Conservation (phyloP, 306 rosid species). For the Lagenaria siceraria region DNA sequence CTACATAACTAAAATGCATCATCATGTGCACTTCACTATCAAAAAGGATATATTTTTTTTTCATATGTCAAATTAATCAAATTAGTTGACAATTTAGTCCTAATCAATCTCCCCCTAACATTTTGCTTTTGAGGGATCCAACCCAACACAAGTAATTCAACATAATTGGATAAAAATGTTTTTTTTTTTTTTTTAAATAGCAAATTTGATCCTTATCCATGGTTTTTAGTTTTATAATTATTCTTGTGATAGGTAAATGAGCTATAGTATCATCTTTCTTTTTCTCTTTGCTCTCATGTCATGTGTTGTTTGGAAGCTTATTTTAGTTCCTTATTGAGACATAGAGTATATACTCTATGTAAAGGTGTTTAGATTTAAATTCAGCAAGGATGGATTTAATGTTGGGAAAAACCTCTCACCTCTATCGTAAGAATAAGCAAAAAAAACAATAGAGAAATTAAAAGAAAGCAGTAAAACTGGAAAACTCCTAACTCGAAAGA, state of each 20-base stretch:
- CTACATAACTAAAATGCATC: constrained; percentile 3
- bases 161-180: background rate
- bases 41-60: background rate
- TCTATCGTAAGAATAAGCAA: too few relatives aligned
- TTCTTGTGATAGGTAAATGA: background rate
- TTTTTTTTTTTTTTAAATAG: background rate
- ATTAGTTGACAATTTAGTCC: background rate
- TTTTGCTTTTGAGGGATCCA: background rate
- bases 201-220: background rate
- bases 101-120: background rate
- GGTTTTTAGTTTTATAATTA: background rate
- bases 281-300: background rate
- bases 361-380: background rate
- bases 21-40: background rate
- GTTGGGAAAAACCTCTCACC: too few relatives aligned
- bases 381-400: too few relatives aligned
- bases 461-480: too few relatives aligned
- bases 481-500: too few relatives aligned
- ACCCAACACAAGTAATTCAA: background rate
- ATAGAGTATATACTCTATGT: background rate
- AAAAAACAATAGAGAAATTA: too few relatives aligned
- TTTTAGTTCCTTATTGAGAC: background rate
- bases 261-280: background rate
- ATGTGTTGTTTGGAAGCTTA: background rate
- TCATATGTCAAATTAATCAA: background rate